Conservation (phyloP, 225 moss, liverwort and hornwort species). For the Bryum argenteum region DNA sequence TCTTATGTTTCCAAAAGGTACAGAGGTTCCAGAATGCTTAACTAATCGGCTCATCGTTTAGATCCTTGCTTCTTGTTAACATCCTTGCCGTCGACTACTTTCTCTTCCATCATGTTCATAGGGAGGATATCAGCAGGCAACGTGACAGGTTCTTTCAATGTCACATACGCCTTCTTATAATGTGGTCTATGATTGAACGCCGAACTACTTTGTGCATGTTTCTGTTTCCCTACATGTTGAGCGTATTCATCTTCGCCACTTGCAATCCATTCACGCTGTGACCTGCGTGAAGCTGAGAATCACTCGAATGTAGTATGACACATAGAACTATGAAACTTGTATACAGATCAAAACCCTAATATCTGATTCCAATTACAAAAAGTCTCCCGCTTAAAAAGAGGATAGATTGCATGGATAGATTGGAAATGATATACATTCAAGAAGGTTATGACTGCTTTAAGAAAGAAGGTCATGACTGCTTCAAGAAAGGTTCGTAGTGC, state of each 20-base stretch:
- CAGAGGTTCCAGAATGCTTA: conserved; percentile 4
- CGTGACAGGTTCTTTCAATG: conserved; percentile 79
- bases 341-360: no score
- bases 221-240: conserved; percentile 99
- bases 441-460: no score
- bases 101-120: conserved; percentile 67
- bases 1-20: conserved; percentile 1
- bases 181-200: conserved; percentile 81
- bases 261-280: conserved; percentile 90
- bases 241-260: conserved; percentile 93
- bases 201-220: conserved; percentile 61
- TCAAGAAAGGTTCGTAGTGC: no score
- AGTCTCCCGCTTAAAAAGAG: no score
- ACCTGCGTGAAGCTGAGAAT: no score
- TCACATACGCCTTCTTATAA: conserved; percentile 98
- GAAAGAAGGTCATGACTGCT: no score
- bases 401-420: no score
- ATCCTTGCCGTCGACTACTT: conserved; percentile 27
- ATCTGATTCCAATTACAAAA: no score
- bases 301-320: no score
- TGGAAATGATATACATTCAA: no score
- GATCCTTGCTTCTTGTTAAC: conserved; percentile 11
- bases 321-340: no score
- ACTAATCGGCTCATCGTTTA: conserved; percentile 24
- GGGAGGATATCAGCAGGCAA: conserved; percentile 85